Base-by-base conservation (phyloP, 345 rosid species). In the Ceriops zippeliana region DNA sequence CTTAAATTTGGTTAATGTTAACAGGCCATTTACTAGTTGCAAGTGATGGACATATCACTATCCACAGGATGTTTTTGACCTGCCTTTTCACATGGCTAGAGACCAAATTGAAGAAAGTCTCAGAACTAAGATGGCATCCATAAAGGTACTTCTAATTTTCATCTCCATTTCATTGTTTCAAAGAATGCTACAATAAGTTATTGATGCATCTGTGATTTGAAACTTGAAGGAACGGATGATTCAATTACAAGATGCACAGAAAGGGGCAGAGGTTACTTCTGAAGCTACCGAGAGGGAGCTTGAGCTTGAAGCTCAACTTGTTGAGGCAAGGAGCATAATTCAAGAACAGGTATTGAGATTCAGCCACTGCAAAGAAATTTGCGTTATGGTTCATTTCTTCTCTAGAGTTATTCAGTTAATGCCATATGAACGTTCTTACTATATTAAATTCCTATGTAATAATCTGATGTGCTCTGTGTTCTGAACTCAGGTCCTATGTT, bases 251-350 rank as follows among this genome's bases (percentile, higher is more conserved):
- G 97, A 95, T 79, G 93, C 96, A 13, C 98, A 95, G 58, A 91
- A 87, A 82, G 98, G 75, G 65, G 89, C 97, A 63, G 88, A 87
- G 49, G 93, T 95, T 66, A 87, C 97, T 69, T 86, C 92, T 71
- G 97, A 95, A 84, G 99, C 88, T 9, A 85, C 96, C n/a, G 97
- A 95, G 84, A 87, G 97, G 63, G 99, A 95, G 79, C 99, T 95
- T 79, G 99, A 95, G 76, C 99, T 95, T 27, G 97, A 91, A 88
- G 99, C 98, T 70, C 99, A 95, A 83, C 92, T 95, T 51, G 99
- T 91, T 59, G 99, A 95, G 82, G 98, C 98, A 37, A 91, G 98
- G 61, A 95, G 98, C 81, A 95, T 91, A 67, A 91, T 95, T 79
- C 97, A 91, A 78, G 99, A 95, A 83, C 99, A 95, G 98, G 99